Base-by-base conservation (phyloP, 139 green algal genomes). In the Tetradesmus obliquus region DNA sequence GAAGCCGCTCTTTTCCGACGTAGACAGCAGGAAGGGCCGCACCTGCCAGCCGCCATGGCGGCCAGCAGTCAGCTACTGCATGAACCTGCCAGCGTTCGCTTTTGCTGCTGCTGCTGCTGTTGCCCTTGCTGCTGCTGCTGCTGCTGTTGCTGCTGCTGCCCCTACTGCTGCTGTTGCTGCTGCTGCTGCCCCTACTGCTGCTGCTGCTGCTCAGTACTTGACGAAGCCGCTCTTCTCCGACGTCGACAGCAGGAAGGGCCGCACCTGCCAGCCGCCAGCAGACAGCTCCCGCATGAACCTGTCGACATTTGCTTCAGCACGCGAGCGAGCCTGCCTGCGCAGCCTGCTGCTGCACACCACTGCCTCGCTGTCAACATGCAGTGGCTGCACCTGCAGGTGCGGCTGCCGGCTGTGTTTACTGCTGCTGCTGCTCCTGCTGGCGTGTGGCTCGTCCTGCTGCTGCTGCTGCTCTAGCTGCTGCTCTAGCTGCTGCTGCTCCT, bases 211-310 rank as follows among this genome's bases (percentile, higher is more conserved):
- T 91, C 88, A 92, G 45, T 93, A 71, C 58, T 91, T 84, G 8
- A 90, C 82, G 82, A 93, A 97, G 10, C 91, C 79, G 10, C 81
- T 90, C 79, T 94, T 95, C 88, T 98, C 96, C 1, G 71, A 89
- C 2, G 93, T 95, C 55, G 88, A 95, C 5, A 98, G 94, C 93
- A 97, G 93, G 91, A 98, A 95, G 13, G 91, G 91, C 55, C 89
- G 74, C 13, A 91, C 74, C 80, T 95, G 91, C 95, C 95, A 97
- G 5, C 93, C 95, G 10, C 82, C 72, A 53, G 81, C 71, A 7
- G n/a, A 19, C 62, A 96, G 71, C 55, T 96, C 81, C 1, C 66
- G 24, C 10, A 92, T 87, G n/a, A 92, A 92, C 69, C 17, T 86
- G 55, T 53, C 80, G 22, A 89, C 51, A 55, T 66, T 45, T 3